Base-by-base conservation (phyloP, 2,329 filamentous ascomycete species). In the Monosporascus cannonballus region DNA sequence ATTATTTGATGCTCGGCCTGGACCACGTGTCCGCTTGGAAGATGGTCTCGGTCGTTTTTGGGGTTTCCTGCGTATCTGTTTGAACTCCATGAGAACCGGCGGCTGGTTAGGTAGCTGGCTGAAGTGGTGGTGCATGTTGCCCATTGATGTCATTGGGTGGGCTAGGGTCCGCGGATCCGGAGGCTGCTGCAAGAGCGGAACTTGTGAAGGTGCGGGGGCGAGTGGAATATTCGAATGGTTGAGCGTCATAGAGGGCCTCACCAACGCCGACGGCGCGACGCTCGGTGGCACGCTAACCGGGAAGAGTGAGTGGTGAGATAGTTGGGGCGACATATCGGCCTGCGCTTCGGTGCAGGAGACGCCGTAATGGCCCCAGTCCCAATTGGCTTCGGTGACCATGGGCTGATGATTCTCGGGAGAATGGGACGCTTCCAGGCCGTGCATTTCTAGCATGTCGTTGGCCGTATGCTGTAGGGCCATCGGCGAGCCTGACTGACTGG, bases 401-500 rank as follows among this genome's bases (percentile, higher is more conserved):
- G 71, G 44, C 66, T 60, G 22, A 20, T 63, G 59, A 7, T 61
- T 58, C 8, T 59, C 59, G 53, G 51, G 68, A 59, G 58, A 61
- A 25, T 55, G 64, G 52, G 60, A 64, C 49, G 68, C 54, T 67
- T 73, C 57, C 68, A 71, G 11, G 64, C 62, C 50, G 70, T 71
- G 64, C 55, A 73, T 68, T 39, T 69, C 66, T 51, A 76, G 71
- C 49, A 69, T 62, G 44, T 68, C 71, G 20, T 73, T 69, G 44
- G 70, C 56, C 17, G 68, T 61, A 15, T 69, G 60, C n/a, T 72
- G 69, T 38, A 72, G 63, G 27, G 70, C 60, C 68, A 79, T 73
- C 6, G 76, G 74, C n/a, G 76, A 76, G 22, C 70, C 70, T 20
- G 71, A 65, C 50, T 76, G 73, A 53, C 70, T 74, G 30, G 67